phyloP scores from a whole-genome alignment of 371 early-diverging fungal species.

The Mortierella polycephala region DNA sequence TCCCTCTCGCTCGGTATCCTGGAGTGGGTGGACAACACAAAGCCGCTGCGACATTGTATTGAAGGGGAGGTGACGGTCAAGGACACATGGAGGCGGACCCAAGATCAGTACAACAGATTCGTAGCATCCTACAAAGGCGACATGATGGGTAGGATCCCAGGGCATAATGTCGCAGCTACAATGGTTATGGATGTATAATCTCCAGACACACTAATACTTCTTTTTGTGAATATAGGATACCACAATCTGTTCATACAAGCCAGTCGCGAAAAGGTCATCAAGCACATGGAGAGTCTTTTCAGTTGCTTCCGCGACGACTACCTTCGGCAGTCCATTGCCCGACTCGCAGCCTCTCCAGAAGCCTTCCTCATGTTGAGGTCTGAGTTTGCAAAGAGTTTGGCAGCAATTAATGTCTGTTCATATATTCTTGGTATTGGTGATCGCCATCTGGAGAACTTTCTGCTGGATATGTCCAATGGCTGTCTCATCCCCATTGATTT shows the following conservation, averaged over 20 bases:
- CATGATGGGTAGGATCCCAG: slow-evolving; percentile 52
- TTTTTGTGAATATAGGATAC: slow-evolving; percentile 55
- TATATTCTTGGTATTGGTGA: slow-evolving; percentile 99
- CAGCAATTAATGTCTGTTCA: slow-evolving; percentile 93
- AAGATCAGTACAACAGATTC: slow-evolving; percentile 54
- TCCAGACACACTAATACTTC: neutral
- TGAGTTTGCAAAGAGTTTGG: slow-evolving; percentile 88
- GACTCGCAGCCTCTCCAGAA: slow-evolving; percentile 61
- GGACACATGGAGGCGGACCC: slow-evolving; percentile 31
- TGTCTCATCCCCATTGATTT: slow-evolving; percentile 98
- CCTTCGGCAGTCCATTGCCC: slow-evolving; percentile 64
- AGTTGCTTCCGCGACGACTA: slow-evolving; percentile 59
- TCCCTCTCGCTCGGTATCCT: slow-evolving; percentile 93
- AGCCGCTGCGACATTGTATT: slow-evolving; percentile 68
- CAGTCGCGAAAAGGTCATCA: slow-evolving; percentile 57
- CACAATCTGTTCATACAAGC: slow-evolving; percentile 61
- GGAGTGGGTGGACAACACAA: slow-evolving; percentile 96
- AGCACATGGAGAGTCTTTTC: slow-evolving; percentile 56
- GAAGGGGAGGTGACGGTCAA: slow-evolving; percentile 53
- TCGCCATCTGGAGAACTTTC: slow-evolving; percentile 97
- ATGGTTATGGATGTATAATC: too few species aligned
- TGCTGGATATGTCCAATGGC: slow-evolving; percentile 86
- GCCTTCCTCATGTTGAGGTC: slow-evolving; percentile 80
- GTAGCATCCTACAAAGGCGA: slow-evolving; percentile 58
- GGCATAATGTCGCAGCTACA: neutral